phyloP scores from a whole-genome alignment of 2,329 filamentous ascomycete genomes.

The Nemania serpens region DNA sequence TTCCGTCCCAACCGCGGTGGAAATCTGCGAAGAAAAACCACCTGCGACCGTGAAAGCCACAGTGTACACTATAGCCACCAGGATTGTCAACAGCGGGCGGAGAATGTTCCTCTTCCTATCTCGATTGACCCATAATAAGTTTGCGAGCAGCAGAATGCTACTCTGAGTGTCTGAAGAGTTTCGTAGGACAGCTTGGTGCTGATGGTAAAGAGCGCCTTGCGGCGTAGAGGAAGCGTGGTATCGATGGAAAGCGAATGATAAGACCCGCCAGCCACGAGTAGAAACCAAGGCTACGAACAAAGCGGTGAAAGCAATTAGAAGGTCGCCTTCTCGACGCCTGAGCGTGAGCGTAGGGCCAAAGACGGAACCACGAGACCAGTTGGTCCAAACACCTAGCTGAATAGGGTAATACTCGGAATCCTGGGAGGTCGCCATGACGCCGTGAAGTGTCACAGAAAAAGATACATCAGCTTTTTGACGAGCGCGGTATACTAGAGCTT shows the following conservation, averaged over 20 bases:
- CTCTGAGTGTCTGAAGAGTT: neutral
- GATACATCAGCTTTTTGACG: too few relatives aligned
- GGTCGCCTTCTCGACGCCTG: neutral
- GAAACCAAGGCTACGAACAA: conserved; percentile 8
- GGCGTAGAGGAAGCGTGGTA: neutral
- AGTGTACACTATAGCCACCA: neutral
- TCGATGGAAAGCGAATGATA: neutral
- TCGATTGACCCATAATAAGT: conserved; percentile 1
- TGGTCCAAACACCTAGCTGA: neutral
- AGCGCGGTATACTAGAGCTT: too few relatives aligned
- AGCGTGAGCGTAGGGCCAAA: conserved; percentile 1
- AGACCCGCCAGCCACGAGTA: conserved; percentile 1
- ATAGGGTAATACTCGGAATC: too few relatives aligned
- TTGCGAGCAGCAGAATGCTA: neutral
- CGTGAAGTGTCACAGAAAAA: too few relatives aligned
- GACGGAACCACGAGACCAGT: neutral
- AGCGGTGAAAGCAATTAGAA: conserved; percentile 8
- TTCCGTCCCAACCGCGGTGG: neutral
- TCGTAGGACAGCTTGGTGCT: neutral
- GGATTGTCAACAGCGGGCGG: neutral
- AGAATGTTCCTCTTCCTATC: neutral
- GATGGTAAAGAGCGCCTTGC: neutral
- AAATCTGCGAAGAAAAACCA: conserved; percentile 7
- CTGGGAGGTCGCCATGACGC: too few relatives aligned
- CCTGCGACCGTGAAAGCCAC: conserved; percentile 1